Conservation (phyloP, 2,329 filamentous ascomycete genomes). For the Claviceps pazoutovae region DNA sequence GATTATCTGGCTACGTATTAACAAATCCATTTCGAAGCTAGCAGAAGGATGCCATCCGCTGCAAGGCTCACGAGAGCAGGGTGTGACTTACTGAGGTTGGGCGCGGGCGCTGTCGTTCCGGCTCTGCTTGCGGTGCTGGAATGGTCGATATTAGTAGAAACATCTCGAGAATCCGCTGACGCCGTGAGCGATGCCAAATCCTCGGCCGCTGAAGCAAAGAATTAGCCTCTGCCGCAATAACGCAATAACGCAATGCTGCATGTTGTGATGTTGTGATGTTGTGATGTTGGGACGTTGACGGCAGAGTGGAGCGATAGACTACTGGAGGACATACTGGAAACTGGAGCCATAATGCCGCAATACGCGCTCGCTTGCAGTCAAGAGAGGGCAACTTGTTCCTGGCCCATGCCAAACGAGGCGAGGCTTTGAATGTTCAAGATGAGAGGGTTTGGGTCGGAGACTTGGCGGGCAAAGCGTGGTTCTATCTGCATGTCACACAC, state of each 20-base stretch:
- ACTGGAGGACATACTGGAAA: neutral
- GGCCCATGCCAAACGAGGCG: neutral
- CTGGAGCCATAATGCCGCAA: neutral
- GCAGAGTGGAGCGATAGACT: neutral
- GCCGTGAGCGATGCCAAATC: neutral
- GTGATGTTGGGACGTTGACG: neutral
- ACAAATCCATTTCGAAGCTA: neutral
- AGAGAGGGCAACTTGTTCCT: neutral
- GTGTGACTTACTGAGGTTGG: neutral
- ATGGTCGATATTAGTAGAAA: neutral
- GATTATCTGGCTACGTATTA: neutral
- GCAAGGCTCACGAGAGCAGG: neutral
- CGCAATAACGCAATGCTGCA: neutral
- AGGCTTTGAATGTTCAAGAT: neutral
- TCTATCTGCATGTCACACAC: neutral
- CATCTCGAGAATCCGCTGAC: neutral
- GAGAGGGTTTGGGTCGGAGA: neutral
- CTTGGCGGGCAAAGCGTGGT: neutral
- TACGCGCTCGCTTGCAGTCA: neutral
- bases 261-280: neutral
- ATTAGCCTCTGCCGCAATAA: neutral
- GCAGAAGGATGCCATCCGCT: neutral
- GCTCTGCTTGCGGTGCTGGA: neutral
- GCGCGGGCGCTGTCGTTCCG: neutral
- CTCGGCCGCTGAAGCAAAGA: neutral